These are phyloP conservation scores for Piedraia hortae DNA, from an alignment of 2,329 filamentous ascomycete genomes.

Conservation along the genomic window DNA sequence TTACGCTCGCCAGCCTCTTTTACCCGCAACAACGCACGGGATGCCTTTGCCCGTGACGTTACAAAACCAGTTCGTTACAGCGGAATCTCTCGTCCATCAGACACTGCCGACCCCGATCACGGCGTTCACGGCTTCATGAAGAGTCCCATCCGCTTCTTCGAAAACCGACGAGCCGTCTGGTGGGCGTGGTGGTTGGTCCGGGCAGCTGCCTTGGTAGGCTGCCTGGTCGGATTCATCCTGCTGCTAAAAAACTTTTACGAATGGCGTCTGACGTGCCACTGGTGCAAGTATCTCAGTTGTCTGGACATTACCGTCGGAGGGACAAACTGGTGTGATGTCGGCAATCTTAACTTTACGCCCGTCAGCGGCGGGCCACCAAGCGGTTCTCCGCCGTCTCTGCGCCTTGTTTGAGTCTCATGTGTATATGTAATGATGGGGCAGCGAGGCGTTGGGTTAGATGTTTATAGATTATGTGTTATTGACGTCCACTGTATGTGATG, in stretches of 20 bases:
- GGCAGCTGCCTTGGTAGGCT: slow-evolving; percentile 47
- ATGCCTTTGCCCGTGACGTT: slow-evolving; percentile 1
- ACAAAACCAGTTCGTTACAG: slow-evolving; percentile 4
- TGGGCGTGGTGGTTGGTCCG: slow-evolving; percentile 93
- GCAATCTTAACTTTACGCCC: slow-evolving; percentile 14
- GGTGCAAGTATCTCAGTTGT: slow-evolving; percentile 92
- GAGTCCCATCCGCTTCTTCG: slow-evolving; percentile 47
- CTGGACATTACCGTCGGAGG: slow-evolving; percentile 31
- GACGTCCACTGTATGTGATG: no score
- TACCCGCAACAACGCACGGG: slow-evolving; percentile 5
- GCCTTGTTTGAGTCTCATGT: no score
- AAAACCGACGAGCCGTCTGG: slow-evolving; percentile 76
- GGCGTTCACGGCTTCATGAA: slow-evolving; percentile 19
- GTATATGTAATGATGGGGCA: no score
- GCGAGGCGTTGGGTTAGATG: no score
- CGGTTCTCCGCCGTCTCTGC: no score
- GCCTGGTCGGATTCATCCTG: slow-evolving; percentile 62
- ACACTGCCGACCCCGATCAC: slow-evolving; percentile 4
- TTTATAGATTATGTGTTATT: no score
- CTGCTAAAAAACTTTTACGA: slow-evolving; percentile 82
- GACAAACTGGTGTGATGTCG: slow-evolving; percentile 33
- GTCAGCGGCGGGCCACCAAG: no score
- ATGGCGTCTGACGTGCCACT: slow-evolving; percentile 43
- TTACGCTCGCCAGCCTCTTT: slow-evolving; percentile 57
- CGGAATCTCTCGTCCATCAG: slow-evolving; percentile 2